Evolutionary conservation across 1,284 basidiomycete genomes (phyloP).

Genomic region (Cryptococcus maquisensis): DNA sequence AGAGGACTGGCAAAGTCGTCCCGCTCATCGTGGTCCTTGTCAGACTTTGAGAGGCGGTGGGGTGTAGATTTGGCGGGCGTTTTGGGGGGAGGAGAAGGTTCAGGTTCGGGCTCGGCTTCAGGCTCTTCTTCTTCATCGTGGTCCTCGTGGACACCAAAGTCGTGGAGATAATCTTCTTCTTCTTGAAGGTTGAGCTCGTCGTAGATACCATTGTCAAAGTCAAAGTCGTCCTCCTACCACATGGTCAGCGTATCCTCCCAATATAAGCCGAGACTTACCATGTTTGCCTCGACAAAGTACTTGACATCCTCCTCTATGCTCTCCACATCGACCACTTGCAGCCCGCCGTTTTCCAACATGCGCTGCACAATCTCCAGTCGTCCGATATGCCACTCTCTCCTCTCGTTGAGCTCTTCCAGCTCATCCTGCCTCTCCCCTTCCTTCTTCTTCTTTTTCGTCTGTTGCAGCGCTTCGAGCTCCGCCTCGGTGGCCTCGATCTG

Average conservation of each 20-base stretch:
- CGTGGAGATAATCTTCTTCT: slow-evolving; percentile 77
- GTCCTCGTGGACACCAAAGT: slow-evolving; percentile 63
- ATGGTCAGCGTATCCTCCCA: background rate
- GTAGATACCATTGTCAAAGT: slow-evolving; percentile 96
- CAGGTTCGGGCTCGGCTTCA: slow-evolving; percentile 5
- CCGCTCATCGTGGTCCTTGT: background rate
- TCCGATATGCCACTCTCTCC: slow-evolving; percentile 91
- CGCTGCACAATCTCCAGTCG: slow-evolving; percentile 91
- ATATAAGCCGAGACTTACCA: slow-evolving; percentile 57
- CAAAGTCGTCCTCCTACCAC: slow-evolving; percentile 87
- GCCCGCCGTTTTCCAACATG: slow-evolving; percentile 87
- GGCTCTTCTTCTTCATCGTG: slow-evolving; percentile 52
- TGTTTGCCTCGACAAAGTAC: slow-evolving; percentile 96
- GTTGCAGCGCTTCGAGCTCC: slow-evolving; percentile 74
- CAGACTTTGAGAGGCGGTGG: background rate
- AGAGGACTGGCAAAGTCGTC: slow-evolving; percentile 37
- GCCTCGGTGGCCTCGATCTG: slow-evolving; percentile 95
- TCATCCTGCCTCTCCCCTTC: slow-evolving; percentile 67
- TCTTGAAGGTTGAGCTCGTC: slow-evolving; percentile 97
- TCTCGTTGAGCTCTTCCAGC: slow-evolving; percentile 86
- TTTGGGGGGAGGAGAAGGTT: slow-evolving; percentile 15
- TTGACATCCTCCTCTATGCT: slow-evolving; percentile 89
- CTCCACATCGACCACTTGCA: slow-evolving; percentile 75
- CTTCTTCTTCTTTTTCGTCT: slow-evolving; percentile 65
- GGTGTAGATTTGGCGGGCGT: slow-evolving; percentile 39